Conservation (phyloP, 768 basidiomycete genomes). For the Paxillus ammoniavirescens region DNA sequence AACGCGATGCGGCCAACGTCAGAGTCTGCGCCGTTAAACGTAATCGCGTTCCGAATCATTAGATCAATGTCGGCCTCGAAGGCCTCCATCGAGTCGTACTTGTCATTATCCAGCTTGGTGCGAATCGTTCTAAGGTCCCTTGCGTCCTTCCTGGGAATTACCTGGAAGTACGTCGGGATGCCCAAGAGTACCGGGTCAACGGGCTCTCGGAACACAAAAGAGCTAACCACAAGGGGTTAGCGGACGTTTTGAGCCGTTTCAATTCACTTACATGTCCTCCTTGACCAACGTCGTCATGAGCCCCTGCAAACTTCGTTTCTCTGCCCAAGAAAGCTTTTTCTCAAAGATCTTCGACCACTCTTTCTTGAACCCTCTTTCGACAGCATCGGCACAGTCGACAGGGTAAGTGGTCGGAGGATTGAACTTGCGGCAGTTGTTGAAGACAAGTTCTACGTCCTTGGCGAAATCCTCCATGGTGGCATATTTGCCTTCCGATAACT, state of each 20-base stretch:
- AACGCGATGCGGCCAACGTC: slow-evolving; percentile 69
- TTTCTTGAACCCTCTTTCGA: slow-evolving; percentile 76
- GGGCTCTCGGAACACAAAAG: slow-evolving; percentile 76
- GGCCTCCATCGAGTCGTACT: slow-evolving; percentile 73
- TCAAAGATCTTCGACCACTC: slow-evolving; percentile 84
- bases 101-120: slow-evolving; percentile 76
- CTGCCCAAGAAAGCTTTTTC: slow-evolving; percentile 69
- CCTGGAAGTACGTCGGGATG: slow-evolving; percentile 86
- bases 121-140: slow-evolving; percentile 85
- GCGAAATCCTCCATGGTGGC: slow-evolving; percentile 78
- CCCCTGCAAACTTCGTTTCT: slow-evolving; percentile 75
- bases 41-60: slow-evolving; percentile 86
- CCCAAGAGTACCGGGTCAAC: slow-evolving; percentile 84
- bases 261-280: slow-evolving; percentile 58
- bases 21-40: slow-evolving; percentile 82
- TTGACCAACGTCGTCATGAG: slow-evolving; percentile 67
- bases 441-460: slow-evolving; percentile 77
- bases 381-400: slow-evolving; percentile 61
- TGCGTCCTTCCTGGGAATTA: slow-evolving; percentile 82
- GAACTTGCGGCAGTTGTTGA: slow-evolving; percentile 89
- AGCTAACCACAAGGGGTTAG: slow-evolving; percentile 38
- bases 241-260: neutral
- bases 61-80: slow-evolving; percentile 85
- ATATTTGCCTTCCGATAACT: slow-evolving; percentile 69
- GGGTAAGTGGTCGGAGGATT: slow-evolving; percentile 83